These are phyloP conservation scores for Corchorus capsularis DNA, from an alignment of 345 rosid genomes.

Conservation along the genomic window DNA sequence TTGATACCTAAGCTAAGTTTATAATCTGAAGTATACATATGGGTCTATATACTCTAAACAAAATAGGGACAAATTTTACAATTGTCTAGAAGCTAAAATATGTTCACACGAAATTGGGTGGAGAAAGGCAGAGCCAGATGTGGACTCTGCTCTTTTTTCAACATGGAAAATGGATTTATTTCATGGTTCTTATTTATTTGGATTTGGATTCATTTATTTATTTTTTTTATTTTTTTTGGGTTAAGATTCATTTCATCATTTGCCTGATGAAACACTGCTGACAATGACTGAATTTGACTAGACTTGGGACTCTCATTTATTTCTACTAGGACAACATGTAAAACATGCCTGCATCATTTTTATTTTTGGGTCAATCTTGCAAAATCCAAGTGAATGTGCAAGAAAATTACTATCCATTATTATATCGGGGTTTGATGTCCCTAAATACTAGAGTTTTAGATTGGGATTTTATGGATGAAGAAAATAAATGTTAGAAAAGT, in stretches of 20 bases:
- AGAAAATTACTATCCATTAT: no score
- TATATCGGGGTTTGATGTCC: no score
- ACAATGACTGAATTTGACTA: neutral
- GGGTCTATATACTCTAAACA: neutral
- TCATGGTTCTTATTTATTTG: neutral
- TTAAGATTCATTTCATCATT: neutral
- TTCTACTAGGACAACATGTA: neutral
- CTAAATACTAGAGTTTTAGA: no score
- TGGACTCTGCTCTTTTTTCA: neutral
- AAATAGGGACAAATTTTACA: neutral
- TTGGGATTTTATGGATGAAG: no score
- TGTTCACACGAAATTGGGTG: neutral
- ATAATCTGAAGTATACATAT: no score
- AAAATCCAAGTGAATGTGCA: neutral
- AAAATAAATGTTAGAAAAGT: no score
- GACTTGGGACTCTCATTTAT: neutral
- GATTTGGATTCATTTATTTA: neutral
- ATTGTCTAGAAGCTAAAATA: neutral
- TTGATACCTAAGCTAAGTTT: no score
- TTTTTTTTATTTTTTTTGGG: neutral
- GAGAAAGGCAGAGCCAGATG: neutral
- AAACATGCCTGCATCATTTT: neutral
- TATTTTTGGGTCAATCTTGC: neutral
- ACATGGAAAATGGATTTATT: neutral
- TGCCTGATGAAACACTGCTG: neutral